Evolutionary conservation across 179 eudicot genomes (phyloP).

Genomic region (Dionaea muscipula): DNA sequence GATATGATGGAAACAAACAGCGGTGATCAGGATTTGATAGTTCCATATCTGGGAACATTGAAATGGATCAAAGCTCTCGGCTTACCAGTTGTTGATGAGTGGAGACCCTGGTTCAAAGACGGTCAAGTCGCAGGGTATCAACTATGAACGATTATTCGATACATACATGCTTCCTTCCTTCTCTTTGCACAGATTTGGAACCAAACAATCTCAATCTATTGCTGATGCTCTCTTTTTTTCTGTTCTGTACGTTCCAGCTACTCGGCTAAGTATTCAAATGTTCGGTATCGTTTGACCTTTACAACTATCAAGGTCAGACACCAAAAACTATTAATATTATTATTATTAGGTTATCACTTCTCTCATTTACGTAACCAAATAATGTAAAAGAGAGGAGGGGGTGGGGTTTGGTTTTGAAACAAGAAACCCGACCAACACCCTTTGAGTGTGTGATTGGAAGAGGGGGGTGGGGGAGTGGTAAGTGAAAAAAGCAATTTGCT

Average conservation of each 20-base stretch:
- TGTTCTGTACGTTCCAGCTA: background rate
- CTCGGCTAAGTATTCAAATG: constrained; percentile 5
- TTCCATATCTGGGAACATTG: constrained; percentile 1
- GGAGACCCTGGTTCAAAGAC: constrained; percentile 5
- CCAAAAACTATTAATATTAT: background rate
- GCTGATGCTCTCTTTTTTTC: background rate
- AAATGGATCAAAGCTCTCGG: constrained; percentile 4
- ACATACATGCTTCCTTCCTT: too few relatives aligned
- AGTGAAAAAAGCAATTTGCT: too few relatives aligned
- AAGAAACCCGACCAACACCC: too few relatives aligned
- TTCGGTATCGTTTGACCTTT: constrained; percentile 4
- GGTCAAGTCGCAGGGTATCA: constrained; percentile 7
- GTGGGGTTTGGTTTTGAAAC: too few relatives aligned
- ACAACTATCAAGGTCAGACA: constrained; percentile 1
- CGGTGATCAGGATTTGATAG: constrained; percentile 8
- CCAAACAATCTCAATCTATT: too few relatives aligned
- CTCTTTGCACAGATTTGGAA: too few relatives aligned
- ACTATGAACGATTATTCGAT: background rate
- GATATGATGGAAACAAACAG: background rate
- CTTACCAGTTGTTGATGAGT: background rate
- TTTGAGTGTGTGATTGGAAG: too few relatives aligned
- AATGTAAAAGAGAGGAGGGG: too few relatives aligned
- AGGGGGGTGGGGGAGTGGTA: too few relatives aligned
- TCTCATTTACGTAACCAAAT: too few relatives aligned
- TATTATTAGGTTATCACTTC: background rate